A percentile compares a stretch with the other conserved stretches of the same genome.
phyloP scores from a whole-genome alignment of 805 yeast species.

The Candida sakaeoensis region DNA sequence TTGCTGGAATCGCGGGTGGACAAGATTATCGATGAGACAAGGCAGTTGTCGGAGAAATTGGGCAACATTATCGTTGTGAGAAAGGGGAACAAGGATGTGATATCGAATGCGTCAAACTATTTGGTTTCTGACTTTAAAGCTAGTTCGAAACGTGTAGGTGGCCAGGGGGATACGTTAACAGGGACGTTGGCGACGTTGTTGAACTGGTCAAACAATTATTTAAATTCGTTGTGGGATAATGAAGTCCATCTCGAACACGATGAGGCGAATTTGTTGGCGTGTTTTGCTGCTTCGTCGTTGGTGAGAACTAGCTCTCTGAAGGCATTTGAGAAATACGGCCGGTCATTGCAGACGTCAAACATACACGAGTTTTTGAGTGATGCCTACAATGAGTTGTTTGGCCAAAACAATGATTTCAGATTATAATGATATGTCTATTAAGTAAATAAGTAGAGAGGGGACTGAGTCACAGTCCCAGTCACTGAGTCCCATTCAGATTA shows the following conservation, averaged over 20 bases:
- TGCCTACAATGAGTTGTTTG: slow-evolving; percentile 48
- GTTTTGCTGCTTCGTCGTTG: slow-evolving; percentile 66
- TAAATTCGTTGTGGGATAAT: slow-evolving; percentile 52
- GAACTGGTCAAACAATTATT: slow-evolving; percentile 74
- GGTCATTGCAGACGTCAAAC: slow-evolving; percentile 85
- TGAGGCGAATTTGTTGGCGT: slow-evolving; percentile 47
- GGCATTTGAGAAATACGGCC: slow-evolving; percentile 63
- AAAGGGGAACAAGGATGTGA: slow-evolving; percentile 68
- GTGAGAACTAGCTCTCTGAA: slow-evolving; percentile 61
- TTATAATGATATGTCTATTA: neutral
- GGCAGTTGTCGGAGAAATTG: slow-evolving; percentile 44
- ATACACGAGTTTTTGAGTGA: slow-evolving; percentile 64
- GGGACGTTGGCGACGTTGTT: slow-evolving; percentile 81
- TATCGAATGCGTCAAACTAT: slow-evolving; percentile 46
- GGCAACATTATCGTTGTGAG: slow-evolving; percentile 62
- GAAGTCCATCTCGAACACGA: slow-evolving; percentile 22
- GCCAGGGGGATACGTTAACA: slow-evolving; percentile 92
- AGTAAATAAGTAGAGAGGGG: neutral
- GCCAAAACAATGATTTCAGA: slow-evolving; percentile 3
- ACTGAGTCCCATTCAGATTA: neutral
- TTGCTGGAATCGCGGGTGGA: slow-evolving; percentile 15
- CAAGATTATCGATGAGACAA: slow-evolving; percentile 28
- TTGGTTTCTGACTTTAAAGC: slow-evolving; percentile 53
- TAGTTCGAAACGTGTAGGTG: slow-evolving; percentile 81
- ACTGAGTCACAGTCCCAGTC: neutral